Conservation (phyloP, 768 basidiomycete genomes). For the Boletus subcaerulescens region DNA sequence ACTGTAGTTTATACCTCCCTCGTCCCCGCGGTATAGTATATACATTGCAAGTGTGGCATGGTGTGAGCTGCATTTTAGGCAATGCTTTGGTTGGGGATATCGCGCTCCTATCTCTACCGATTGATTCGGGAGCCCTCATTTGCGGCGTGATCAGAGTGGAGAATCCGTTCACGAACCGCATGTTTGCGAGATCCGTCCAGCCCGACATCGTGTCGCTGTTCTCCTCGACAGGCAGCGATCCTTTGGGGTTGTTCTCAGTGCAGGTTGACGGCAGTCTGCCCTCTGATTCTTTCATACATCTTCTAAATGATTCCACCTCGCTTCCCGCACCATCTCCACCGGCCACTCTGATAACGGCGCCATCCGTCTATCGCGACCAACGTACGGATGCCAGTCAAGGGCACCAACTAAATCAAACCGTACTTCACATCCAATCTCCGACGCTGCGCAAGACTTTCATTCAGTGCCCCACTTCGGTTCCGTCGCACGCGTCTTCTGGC, state of each 20-base stretch:
- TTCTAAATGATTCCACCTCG: constrained; percentile 58
- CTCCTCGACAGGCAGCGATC: constrained; percentile 66
- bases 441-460: constrained; percentile 66
- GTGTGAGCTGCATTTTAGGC: not conserved
- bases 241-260: constrained; percentile 53
- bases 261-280: constrained; percentile 49
- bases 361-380: constrained; percentile 31
- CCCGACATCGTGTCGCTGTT: constrained; percentile 67
- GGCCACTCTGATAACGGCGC: constrained; percentile 43
- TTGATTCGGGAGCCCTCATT: constrained; percentile 12
- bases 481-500: constrained; percentile 3
- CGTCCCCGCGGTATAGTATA: not conserved
- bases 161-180: constrained; percentile 15
- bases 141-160: constrained; percentile 18
- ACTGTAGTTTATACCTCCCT: constrained; percentile 11
- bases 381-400: constrained; percentile 32
- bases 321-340: constrained; percentile 46
- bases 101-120: not conserved
- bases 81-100: not conserved
- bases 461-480: constrained; percentile 49
- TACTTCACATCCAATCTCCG: constrained; percentile 79
- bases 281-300: constrained; percentile 61
- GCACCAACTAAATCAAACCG: constrained; percentile 54
- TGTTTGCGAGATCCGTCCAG: constrained; percentile 62
- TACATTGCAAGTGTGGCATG: not conserved